These are phyloP conservation scores for Thermoascus crustaceus DNA, from an alignment of 2,329 filamentous ascomycete genomes.

Conservation along the genomic window DNA sequence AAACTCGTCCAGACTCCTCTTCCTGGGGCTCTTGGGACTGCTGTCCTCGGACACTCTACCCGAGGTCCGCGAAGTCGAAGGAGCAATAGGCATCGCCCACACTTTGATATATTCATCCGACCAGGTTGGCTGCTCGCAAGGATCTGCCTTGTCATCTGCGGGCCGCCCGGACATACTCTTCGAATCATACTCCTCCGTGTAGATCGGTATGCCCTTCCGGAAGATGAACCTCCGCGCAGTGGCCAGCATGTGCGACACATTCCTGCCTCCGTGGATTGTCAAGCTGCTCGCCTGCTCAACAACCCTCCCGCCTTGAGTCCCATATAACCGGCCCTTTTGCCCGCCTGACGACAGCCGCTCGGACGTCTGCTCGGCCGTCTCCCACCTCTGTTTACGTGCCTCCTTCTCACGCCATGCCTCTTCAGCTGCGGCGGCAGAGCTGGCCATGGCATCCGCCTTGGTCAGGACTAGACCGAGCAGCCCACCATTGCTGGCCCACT, in stretches of 20 bases:
- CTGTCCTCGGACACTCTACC: slow-evolving; percentile 17
- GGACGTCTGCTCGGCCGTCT: slow-evolving; percentile 5
- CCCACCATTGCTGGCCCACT: slow-evolving; percentile 72
- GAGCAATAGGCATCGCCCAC: slow-evolving; percentile 65
- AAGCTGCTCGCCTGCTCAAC: slow-evolving; percentile 34
- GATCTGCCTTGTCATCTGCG: slow-evolving; percentile 13
- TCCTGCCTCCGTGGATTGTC: slow-evolving; percentile 70
- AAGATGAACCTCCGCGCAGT: slow-evolving; percentile 79
- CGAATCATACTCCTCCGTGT: slow-evolving; percentile 57
- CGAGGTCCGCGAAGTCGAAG: slow-evolving; percentile 10
- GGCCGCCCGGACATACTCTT: slow-evolving; percentile 19
- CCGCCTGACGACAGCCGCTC: slow-evolving; percentile 12
- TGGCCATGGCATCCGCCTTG: slow-evolving; percentile 59
- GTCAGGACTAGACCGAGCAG: slow-evolving; percentile 79
- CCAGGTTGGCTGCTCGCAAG: slow-evolving; percentile 55
- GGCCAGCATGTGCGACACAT: slow-evolving; percentile 72
- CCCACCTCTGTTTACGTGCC: slow-evolving; percentile 12
- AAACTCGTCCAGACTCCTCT: slow-evolving; percentile 45
- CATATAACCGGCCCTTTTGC: slow-evolving; percentile 15
- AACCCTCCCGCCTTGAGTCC: slow-evolving; percentile 17
- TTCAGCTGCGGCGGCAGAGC: slow-evolving; percentile 40
- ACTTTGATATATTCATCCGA: slow-evolving; percentile 69
- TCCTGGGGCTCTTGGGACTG: slow-evolving; percentile 29
- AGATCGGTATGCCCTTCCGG: slow-evolving; percentile 69
- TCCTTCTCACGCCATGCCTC: slow-evolving; percentile 33